Evolutionary conservation across 495 filamentous ascomycete species (phyloP).

Genomic region (Astrothelium subdiscretum): DNA sequence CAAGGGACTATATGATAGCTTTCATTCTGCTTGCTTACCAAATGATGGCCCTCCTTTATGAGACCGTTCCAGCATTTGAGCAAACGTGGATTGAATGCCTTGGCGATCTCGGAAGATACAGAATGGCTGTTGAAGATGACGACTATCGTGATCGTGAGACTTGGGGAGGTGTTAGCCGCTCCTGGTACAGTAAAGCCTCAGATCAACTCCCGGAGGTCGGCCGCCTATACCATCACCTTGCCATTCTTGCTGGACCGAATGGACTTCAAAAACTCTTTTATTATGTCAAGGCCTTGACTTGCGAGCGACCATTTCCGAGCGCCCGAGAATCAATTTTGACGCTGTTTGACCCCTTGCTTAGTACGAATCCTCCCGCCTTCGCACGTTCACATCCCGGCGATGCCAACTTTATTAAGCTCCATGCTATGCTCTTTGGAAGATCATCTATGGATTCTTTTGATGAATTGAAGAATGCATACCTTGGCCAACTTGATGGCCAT

Average conservation of each 20-base stretch:
- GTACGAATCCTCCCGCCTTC: slow-evolving; percentile 23
- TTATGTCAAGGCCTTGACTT: slow-evolving; percentile 38
- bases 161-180: slow-evolving; percentile 65
- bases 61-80: slow-evolving; percentile 63
- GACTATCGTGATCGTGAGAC: slow-evolving; percentile 59
- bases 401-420: slow-evolving; percentile 48
- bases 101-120: slow-evolving; percentile 61
- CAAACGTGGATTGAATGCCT: slow-evolving; percentile 90
- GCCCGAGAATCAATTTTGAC: slow-evolving; percentile 61
- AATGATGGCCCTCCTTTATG: slow-evolving; percentile 66
- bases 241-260: slow-evolving; percentile 66
- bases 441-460: slow-evolving; percentile 38
- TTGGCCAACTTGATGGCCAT: slow-evolving; percentile 44
- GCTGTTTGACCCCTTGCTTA: slow-evolving; percentile 56
- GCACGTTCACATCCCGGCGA: slow-evolving; percentile 32
- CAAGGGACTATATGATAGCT: slow-evolving; percentile 65
- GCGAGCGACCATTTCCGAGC: slow-evolving; percentile 26
- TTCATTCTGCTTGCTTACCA: slow-evolving; percentile 76
- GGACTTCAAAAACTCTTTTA: slow-evolving; percentile 63
- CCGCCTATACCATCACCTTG: slow-evolving; percentile 74
- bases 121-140: slow-evolving; percentile 70
- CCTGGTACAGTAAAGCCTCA: slow-evolving; percentile 73
- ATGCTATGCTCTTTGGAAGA: slow-evolving; percentile 54
- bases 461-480: slow-evolving; percentile 37
- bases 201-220: slow-evolving; percentile 60